phyloP scores from a whole-genome alignment of 257 asterid genomes.

The Solanum sitiens region DNA sequence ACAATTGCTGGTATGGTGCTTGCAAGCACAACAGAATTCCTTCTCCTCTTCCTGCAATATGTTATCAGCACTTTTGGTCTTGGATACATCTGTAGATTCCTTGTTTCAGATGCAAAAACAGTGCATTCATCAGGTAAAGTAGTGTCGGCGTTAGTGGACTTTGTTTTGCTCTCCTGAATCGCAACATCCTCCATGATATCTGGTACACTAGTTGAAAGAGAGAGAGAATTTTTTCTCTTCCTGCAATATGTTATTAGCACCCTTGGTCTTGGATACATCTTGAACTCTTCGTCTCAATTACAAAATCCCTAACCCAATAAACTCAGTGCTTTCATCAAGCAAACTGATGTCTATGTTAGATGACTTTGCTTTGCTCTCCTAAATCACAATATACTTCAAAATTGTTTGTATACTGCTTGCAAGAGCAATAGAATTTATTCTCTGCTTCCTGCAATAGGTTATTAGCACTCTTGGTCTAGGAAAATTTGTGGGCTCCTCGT shows the following conservation, averaged over 20 bases:
- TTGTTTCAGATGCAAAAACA: neutral
- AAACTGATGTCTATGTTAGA: neutral
- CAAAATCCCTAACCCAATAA: neutral
- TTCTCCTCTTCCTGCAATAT: neutral
- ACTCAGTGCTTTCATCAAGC: neutral
- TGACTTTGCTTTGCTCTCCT: neutral
- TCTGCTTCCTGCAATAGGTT: neutral
- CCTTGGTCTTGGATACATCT: neutral
- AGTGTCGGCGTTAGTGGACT: too few relatives aligned
- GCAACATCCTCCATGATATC: neutral
- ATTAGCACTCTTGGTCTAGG: neutral
- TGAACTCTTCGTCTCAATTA: neutral
- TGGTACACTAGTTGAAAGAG: neutral
- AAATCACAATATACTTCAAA: neutral
- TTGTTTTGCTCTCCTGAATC: neutral
- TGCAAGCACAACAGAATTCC: neutral
- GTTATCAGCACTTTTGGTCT: neutral
- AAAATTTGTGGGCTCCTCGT: neutral
- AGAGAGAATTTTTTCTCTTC: neutral
- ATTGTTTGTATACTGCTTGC: neutral
- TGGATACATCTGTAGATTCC: neutral
- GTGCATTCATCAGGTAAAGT: neutral
- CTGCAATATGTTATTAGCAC: neutral
- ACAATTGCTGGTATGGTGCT: neutral
- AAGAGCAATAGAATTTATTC: neutral